Conservation (phyloP, 306 rosid species). For the Pachyrhizus erosus region DNA sequence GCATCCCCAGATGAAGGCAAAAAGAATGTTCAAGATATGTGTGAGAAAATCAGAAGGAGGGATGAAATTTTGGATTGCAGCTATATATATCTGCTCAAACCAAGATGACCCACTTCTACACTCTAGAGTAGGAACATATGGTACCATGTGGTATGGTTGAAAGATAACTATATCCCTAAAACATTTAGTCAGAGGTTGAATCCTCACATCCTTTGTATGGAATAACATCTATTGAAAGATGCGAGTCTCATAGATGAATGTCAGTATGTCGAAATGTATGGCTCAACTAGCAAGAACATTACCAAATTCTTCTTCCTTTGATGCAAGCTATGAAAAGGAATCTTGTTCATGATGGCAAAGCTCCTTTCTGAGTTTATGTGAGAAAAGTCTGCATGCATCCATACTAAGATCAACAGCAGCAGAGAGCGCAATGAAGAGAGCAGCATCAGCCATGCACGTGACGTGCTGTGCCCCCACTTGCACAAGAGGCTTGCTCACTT, state of each 20-base stretch:
- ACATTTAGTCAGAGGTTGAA: too few relatives aligned
- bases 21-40: slow-evolving; percentile 11
- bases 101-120: slow-evolving; percentile 2
- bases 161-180: too few relatives aligned
- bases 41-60: slow-evolving; percentile 30
- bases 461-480: slow-evolving; percentile 82
- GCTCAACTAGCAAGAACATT: too few relatives aligned
- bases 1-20: slow-evolving; percentile 40
- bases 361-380: slow-evolving; percentile 78
- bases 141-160: background rate
- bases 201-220: too few relatives aligned
- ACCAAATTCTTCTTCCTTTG: too few relatives aligned
- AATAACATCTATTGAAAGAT: too few relatives aligned
- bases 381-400: slow-evolving; percentile 87
- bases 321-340: slow-evolving; percentile 34
- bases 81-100: slow-evolving; percentile 14
- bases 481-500: slow-evolving; percentile 75
- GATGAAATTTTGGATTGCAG: background rate
- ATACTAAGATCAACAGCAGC: slow-evolving; percentile 91
- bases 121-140: slow-evolving; percentile 4
- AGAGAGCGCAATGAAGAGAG: slow-evolving; percentile 71
- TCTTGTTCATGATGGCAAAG: slow-evolving; percentile 67
- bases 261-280: too few relatives aligned
- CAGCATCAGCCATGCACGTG: slow-evolving; percentile 85
- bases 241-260: too few relatives aligned